Evolutionary conservation across 768 basidiomycete genomes (phyloP).

Genomic region (Lactifluus subvellereus): DNA sequence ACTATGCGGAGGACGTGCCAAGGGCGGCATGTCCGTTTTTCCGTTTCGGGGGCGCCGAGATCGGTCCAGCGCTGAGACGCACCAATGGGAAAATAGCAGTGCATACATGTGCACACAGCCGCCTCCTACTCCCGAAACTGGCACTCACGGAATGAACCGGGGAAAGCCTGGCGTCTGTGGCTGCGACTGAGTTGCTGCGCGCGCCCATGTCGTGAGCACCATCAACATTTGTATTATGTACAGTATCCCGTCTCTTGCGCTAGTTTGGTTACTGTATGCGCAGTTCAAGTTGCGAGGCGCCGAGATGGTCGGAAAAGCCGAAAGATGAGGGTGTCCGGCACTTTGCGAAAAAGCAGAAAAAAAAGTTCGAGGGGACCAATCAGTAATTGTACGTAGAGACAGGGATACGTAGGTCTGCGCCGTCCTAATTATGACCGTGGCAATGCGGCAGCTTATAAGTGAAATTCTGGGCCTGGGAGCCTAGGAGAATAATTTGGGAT

Average conservation of each 20-base stretch:
- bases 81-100: background rate
- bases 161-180: background rate
- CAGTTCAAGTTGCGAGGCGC: background rate
- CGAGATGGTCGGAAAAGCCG: background rate
- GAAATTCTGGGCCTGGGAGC: background rate
- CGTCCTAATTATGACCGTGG: background rate
- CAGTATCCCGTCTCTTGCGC: background rate
- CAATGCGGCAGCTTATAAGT: background rate
- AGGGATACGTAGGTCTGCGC: background rate
- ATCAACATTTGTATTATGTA: background rate
- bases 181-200: background rate
- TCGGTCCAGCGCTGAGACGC: background rate
- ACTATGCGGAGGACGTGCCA: background rate
- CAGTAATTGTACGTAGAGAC: background rate
- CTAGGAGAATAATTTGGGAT: conserved; percentile 1
- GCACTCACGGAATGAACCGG: background rate
- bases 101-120: background rate
- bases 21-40: background rate
- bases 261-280: background rate
- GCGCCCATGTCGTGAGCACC: background rate
- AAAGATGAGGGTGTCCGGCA: background rate
- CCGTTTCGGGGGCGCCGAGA: background rate
- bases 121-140: background rate
- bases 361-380: background rate
- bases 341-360: background rate